phyloP scores from a whole-genome alignment of 805 yeast species.

The Candida awuae region DNA sequence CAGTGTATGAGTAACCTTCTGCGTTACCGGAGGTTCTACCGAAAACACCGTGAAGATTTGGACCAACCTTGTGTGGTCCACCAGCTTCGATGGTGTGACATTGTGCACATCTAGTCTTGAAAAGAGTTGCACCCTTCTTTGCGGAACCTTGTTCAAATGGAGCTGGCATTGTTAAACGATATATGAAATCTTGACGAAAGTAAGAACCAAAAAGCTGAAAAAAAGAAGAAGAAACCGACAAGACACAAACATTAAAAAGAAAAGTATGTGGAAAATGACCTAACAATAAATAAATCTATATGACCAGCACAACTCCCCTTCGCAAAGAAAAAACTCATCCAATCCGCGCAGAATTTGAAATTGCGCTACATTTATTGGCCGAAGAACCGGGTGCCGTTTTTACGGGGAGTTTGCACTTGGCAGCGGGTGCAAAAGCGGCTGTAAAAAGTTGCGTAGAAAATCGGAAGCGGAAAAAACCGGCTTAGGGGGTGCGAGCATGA shows the following conservation, averaged over 20 bases:
- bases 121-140: slow-evolving; percentile 94
- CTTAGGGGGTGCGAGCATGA: too few species aligned
- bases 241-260: neutral
- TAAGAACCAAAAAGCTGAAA: neutral
- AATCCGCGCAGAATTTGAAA: too few species aligned
- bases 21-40: slow-evolving; percentile 92
- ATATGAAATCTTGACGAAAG: neutral
- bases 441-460: too few species aligned
- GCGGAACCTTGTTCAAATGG: slow-evolving; percentile 49
- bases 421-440: too few species aligned
- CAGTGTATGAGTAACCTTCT: slow-evolving; percentile 92
- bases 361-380: too few species aligned
- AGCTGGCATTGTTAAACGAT: slow-evolving; percentile 32
- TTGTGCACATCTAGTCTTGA: slow-evolving; percentile 98
- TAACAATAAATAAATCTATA: too few species aligned
- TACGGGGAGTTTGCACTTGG: neutral
- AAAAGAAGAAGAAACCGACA: slow-evolving; percentile 2
- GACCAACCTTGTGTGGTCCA: slow-evolving; percentile 98
- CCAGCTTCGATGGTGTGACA: slow-evolving; percentile 96
- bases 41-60: slow-evolving; percentile 91
- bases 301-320: too few species aligned
- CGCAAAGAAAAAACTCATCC: too few species aligned
- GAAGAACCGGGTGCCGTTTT: too few species aligned
- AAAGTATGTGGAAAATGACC: neutral
- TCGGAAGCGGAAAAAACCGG: too few species aligned